Base-by-base conservation (phyloP, 2,329 filamentous ascomycete genomes). In the Claviceps cyperi region DNA sequence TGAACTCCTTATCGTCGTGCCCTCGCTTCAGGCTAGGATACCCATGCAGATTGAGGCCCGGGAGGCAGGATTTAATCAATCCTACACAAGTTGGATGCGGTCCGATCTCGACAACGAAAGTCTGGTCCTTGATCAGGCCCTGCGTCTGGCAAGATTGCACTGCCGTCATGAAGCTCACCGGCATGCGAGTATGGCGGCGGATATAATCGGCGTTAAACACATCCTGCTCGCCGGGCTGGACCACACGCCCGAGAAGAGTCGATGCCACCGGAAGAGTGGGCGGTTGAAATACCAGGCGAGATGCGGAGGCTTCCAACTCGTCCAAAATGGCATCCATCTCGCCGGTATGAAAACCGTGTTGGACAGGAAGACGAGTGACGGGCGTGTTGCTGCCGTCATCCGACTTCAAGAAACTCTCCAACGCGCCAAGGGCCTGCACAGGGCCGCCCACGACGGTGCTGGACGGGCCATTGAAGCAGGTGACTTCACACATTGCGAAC, bases 81-180 rank as follows among this genome's bases (percentile, higher is more conserved):
- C 71, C 71, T 8, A 70, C 69, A 64, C 77, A 82, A 9, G 84
- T 73, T 0, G 81, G 80, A 54, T 85, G 78, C 3, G 83, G 80
- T 1, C 84, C 83, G 51, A 86, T 69, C 57, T 88, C 84, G 45
- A 87, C 61, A 74, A 78, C 86, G 6, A 76, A 66, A 5, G 77
- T 80, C 56, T 73, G 72, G 32, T 76, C 73, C 48, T 77, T 69
- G 35, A 82, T 70, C 5, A 72, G 59, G 45, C 69, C 70, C 6
- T 35, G 24, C 15, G 35, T n/a, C 14, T 24, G n/a, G 17, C 24
- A 24, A n/a, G 38, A 22, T 38, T 49, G 40, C 4, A 56, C 58
- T 39, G 35, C 15, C 69, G 63, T 50, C 60, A 69, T 67, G n/a
- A 52, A 44, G 11, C 43, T 43, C 39, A 50, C 49, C 1, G 19